These are phyloP conservation scores for Cetradonia linearis DNA, from an alignment of 495 filamentous ascomycete species.

Conservation along the genomic window DNA sequence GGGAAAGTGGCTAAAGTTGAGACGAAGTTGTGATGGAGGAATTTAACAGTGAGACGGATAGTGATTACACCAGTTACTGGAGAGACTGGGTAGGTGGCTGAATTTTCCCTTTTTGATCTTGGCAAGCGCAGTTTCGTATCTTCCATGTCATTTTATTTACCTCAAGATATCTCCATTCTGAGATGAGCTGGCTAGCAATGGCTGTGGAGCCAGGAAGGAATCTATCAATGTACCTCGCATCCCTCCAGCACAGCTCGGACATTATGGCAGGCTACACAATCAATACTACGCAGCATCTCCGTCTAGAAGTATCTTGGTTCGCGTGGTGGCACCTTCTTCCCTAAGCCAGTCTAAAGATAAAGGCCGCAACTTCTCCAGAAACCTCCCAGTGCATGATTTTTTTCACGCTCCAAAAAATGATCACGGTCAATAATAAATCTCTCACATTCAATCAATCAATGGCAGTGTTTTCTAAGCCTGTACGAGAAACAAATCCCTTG, in stretches of 20 bases:
- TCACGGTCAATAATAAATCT: neutral
- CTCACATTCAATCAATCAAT: neutral
- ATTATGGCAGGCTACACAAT: too few relatives aligned
- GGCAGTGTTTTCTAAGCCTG: neutral
- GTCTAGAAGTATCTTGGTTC: too few relatives aligned
- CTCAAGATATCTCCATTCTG: neutral
- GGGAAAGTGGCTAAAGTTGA: neutral
- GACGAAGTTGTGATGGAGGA: constrained; percentile 59
- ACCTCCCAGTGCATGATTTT: neutral
- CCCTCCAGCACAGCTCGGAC: neutral
- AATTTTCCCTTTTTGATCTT: neutral
- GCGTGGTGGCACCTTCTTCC: neutral
- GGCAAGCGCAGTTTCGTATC: neutral
- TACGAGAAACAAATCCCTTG: too few relatives aligned
- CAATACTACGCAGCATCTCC: too few relatives aligned
- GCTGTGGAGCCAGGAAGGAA: neutral
- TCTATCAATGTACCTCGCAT: neutral
- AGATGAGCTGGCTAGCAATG: neutral
- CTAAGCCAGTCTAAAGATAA: neutral
- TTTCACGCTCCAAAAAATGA: neutral
- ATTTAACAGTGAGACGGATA: constrained; percentile 94
- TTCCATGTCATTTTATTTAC: neutral
- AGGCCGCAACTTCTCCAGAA: neutral
- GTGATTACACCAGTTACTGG: constrained; percentile 99
- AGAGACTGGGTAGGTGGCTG: constrained; percentile 79